Evolutionary conservation across 1,284 basidiomycete genomes (phyloP), one percentile per base, ranked within the genome.

Genomic region (Cutaneotrichosporon curvatum): DNA sequence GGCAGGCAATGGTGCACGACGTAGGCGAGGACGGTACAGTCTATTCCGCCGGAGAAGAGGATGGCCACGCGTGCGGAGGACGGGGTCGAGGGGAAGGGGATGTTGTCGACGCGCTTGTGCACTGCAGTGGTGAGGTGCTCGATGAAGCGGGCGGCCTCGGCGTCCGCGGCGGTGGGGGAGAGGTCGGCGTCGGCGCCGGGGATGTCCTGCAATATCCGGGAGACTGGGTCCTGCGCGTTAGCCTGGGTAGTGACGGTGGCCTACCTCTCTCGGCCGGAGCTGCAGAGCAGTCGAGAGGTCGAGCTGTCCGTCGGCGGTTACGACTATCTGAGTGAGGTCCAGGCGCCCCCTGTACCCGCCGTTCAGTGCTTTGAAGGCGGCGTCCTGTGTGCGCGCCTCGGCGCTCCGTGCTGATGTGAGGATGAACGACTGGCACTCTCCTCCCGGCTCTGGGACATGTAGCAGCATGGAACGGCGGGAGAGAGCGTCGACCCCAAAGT

Each of bases 1-100:
- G 86, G 82, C 21, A 89, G 62, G 60, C 85, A 80, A 44, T 86
- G 75, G 60, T 92, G 79, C 0, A 88, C 84, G 0, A 97, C 73
- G 54, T 80, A 83, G 0, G 91, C 83, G 2, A 97, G 61, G 20
- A 89, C 75, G 0, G 91, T 84, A 15, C 85, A 97, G 64, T 99
- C 94, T 28, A 99, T 86, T 0, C 94, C 94, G 20, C 94, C 94
- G 18, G 91, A 96, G 68, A 98, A 99, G 4, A 99, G 77, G 7
- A 98, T 76, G 3, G 86, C 90, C 0, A 95, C 76, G 47, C 82
- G 79, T 0, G 86, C 42, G 3, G 19, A 8, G 15, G 4, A 2
- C 58, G 48, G 45, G 16, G 45, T 11, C 10, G 28, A 19, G 15
- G 59, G 58, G 1, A 54, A 30, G 0, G 75, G 73, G 21, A 78